Evolutionary conservation across 2,329 filamentous ascomycete species (phyloP).

Genomic region (Periconia sp.): DNA sequence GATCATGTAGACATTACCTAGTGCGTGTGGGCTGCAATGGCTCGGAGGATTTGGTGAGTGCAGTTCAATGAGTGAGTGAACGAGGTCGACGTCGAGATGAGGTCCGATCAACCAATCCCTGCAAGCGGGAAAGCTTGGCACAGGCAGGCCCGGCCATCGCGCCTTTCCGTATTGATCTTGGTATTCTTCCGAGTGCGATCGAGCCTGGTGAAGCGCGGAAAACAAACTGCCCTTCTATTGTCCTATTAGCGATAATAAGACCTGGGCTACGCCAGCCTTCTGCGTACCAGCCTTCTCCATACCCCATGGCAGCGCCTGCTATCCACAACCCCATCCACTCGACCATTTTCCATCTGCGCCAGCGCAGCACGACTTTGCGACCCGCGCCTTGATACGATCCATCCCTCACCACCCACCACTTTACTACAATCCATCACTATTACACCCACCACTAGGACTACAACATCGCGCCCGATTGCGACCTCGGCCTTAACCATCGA

Average conservation of each 20-base stretch:
- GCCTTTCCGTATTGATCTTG: background rate
- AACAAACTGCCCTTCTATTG: conserved; percentile 9
- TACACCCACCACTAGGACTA: background rate
- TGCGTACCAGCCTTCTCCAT: too few species aligned
- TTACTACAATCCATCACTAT: conserved; percentile 1
- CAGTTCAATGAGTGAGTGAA: background rate
- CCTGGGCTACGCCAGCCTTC: background rate
- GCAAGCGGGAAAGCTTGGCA: background rate
- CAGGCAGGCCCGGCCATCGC: background rate
- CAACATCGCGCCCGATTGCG: background rate
- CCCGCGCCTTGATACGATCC: background rate
- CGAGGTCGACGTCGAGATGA: conserved; percentile 25
- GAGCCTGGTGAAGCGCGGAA: background rate
- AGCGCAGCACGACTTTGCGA: conserved; percentile 8
- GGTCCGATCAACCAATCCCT: conserved; percentile 13
- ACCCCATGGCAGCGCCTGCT: conserved; percentile 20
- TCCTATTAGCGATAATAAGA: background rate
- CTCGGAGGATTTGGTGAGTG: conserved; percentile 20
- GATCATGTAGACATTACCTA: conserved; percentile 19
- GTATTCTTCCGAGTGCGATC: background rate
- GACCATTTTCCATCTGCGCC: conserved; percentile 6
- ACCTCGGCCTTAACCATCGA: background rate
- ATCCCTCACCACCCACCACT: conserved; percentile 11
- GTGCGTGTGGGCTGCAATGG: conserved; percentile 32
- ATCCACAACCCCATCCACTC: conserved; percentile 9